These are phyloP conservation scores for Melanopsichium pennsylvanicum DNA, from an alignment of 1,284 basidiomycete species.

Conservation along the genomic window DNA sequence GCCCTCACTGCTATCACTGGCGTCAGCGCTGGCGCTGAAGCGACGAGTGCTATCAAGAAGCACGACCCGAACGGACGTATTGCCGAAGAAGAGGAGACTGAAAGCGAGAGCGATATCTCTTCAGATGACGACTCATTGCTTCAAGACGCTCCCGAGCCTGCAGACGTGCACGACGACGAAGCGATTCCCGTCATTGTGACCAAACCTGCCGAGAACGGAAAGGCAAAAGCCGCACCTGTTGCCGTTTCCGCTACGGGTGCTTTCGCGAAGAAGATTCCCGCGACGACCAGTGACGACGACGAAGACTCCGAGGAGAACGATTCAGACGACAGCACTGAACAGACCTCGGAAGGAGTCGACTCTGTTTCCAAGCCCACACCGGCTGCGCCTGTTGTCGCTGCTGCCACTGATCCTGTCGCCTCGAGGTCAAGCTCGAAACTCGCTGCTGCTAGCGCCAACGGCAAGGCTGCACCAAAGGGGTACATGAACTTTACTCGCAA, in stretches of 20 bases:
- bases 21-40: slow-evolving; percentile 16
- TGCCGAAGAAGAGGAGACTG: slow-evolving; percentile 5
- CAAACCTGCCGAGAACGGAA: slow-evolving; percentile 3
- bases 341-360: slow-evolving; percentile 31
- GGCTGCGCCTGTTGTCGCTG: slow-evolving; percentile 13
- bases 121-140: slow-evolving; percentile 21
- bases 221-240: slow-evolving; percentile 3
- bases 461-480: slow-evolving; percentile 25
- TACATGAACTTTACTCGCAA: slow-evolving; percentile 31
- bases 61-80: slow-evolving; percentile 2
- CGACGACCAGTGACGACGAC: slow-evolving; percentile 39
- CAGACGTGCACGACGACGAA: slow-evolving; percentile 43
- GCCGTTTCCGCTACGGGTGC: neutral
- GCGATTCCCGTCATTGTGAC: slow-evolving; percentile 18
- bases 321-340: slow-evolving; percentile 36
- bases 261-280: slow-evolving; percentile 12
- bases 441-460: slow-evolving; percentile 11
- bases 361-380: slow-evolving; percentile 15
- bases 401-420: slow-evolving; percentile 1
- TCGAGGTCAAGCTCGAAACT: slow-evolving; percentile 12
- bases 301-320: slow-evolving; percentile 17
- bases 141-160: slow-evolving; percentile 33
- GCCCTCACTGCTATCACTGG: slow-evolving; percentile 46
- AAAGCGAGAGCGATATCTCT: slow-evolving; percentile 12
- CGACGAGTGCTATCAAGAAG: slow-evolving; percentile 15